A percentile compares a stretch with the other conserved stretches of the same genome.
Evolutionary conservation across 495 filamentous ascomycete species (phyloP).

Genomic region (Penicillium desertorum): DNA sequence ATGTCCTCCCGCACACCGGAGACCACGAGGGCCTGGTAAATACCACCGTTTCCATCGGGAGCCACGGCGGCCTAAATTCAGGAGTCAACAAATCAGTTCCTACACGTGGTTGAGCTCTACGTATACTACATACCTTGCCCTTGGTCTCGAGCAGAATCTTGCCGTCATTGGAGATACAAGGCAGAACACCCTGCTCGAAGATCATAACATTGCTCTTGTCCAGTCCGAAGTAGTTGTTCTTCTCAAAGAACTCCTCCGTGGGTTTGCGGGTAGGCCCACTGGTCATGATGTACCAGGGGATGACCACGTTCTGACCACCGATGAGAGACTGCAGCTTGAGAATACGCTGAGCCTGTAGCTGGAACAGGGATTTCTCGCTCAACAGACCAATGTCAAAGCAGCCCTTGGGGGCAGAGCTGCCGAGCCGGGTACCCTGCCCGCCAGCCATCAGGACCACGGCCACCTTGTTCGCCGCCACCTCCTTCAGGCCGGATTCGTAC

Average conservation of each 20-base stretch:
- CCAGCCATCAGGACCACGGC: conserved; percentile 96
- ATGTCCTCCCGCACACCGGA: conserved; percentile 86
- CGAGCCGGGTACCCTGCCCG: conserved; percentile 91
- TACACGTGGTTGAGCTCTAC: neutral
- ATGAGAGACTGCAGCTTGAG: conserved; percentile 80
- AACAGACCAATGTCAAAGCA: conserved; percentile 94
- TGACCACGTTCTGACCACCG: conserved; percentile 62
- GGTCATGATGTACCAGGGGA: conserved; percentile 99
- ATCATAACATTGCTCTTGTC: conserved; percentile 80
- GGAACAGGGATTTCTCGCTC: conserved; percentile 91
- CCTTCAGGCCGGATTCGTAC: conserved; percentile 79
- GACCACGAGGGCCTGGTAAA: conserved; percentile 87
- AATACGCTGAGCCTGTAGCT: conserved; percentile 95
- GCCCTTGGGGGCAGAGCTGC: conserved; percentile 93
- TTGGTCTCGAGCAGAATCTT: conserved; percentile 95
- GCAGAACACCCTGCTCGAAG: conserved; percentile 96
- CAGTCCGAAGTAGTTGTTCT: conserved; percentile 88
- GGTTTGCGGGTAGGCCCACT: conserved; percentile 91
- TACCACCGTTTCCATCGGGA: conserved; percentile 96
- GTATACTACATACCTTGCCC: conserved; percentile 58
- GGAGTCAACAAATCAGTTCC: conserved; percentile 13
- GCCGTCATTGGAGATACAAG: conserved; percentile 95
- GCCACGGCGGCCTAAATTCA: conserved; percentile 74
- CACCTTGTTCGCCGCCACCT: conserved; percentile 86
- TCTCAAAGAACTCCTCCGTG: conserved; percentile 88